Base-by-base conservation (phyloP, 768 basidiomycete genomes). In the Flagelloscypha sp. region DNA sequence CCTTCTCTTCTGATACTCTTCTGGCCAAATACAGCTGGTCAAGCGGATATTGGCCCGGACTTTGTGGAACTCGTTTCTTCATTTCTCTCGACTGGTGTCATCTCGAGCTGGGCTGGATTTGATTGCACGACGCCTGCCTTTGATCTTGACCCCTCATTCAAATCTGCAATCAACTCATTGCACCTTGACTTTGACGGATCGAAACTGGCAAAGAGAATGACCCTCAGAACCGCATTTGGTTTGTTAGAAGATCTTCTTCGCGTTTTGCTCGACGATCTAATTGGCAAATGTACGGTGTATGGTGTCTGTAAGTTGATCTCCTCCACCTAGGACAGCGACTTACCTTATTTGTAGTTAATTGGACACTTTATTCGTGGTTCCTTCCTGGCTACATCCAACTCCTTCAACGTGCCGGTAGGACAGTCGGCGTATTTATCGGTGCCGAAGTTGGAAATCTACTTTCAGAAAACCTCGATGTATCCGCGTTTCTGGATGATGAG, bases 1-100 rank as follows among this genome's bases (percentile, higher is more conserved):
- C 81, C 84, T 10, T 72, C 74, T 2, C 53, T 86, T 2, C 37
- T 86, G 12, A 55, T 79, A 4, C 56, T 87, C 31, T 65, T 62
- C 15, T 87, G 84, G 82, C 55, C 62, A 3, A 71, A 70, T n/a
- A n/a, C n/a, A 24, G 61, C 53, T 17, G 62, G 61, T 20, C 49
- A 58, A n/a, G 45, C 58, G 3, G 53, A 56, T 7, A 46, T 58
- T 9, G 49, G 58, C 0, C 43, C 61, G 20, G 82, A 85, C 50
- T 68, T 84, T 30, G 49, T 59, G 23, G 63, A 67, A 24, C 79
- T 82, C 81, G 83, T 83, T 33, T 1, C 65, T 55, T 35, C 27
- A 29, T 12, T 12, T 17, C 24, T 27, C 21, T 5, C 16, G 30
- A 6, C 35, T 24, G 63, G 63, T 9, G 48, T 62, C 2, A 44